A percentile compares a stretch with the other conserved stretches of the same genome.
These are phyloP conservation scores for Carex pumila DNA, from an alignment of 176 grass and related monocot species.

Conservation along the genomic window DNA sequence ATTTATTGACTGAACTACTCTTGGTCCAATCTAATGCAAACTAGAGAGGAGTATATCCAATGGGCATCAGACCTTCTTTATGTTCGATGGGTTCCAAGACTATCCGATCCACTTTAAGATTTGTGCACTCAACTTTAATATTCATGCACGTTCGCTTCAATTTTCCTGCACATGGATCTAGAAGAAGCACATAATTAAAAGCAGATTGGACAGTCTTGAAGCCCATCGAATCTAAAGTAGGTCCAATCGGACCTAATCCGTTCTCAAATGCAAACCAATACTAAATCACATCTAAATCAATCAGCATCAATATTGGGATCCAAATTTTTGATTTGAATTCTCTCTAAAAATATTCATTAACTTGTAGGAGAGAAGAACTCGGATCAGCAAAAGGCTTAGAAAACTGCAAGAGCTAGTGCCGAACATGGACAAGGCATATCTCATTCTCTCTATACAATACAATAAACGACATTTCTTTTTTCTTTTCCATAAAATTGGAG, in stretches of 20 bases:
- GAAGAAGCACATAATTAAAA: too few species aligned
- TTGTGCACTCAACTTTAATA: too few species aligned
- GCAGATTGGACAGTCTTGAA: too few species aligned
- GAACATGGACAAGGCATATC: conserved; percentile 94
- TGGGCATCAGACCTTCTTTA: too few species aligned
- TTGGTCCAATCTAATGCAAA: not conserved
- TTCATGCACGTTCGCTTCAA: too few species aligned
- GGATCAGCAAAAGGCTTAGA: conserved; percentile 87
- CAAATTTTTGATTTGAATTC: not conserved
- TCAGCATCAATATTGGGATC: not conserved
- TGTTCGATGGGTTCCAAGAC: too few species aligned
- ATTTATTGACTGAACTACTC: not conserved
- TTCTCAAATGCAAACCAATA: not conserved
- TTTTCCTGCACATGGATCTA: too few species aligned
- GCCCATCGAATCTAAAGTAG: too few species aligned
- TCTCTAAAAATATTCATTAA: not conserved
- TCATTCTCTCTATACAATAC: not conserved
- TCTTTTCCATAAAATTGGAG: not conserved
- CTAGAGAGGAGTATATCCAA: too few species aligned
- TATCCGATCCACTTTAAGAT: too few species aligned
- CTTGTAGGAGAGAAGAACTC: conserved; percentile 88
- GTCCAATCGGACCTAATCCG: too few species aligned
- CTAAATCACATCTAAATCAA: not conserved
- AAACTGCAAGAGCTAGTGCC: conserved; percentile 89
- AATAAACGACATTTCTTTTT: not conserved